These are phyloP conservation scores for Pythium apleroticum DNA, from an alignment of 352 stramenopile genomes.

Conservation along the genomic window DNA sequence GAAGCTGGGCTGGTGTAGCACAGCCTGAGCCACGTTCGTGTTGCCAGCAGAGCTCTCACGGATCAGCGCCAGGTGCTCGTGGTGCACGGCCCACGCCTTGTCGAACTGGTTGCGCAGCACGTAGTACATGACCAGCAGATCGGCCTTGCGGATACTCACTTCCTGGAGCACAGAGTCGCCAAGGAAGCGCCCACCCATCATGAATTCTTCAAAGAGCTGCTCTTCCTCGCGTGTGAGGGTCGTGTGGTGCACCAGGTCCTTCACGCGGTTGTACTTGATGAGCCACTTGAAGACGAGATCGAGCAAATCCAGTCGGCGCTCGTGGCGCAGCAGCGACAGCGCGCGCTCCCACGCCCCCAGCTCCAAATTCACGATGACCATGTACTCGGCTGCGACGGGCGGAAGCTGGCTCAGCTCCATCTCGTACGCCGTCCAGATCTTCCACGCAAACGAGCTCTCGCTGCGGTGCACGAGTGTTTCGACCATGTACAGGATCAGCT, in stretches of 20 bases:
- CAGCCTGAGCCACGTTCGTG: slow-evolving; percentile 54
- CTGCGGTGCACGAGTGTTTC: slow-evolving; percentile 77
- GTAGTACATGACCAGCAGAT: slow-evolving; percentile 87
- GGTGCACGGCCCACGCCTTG: slow-evolving; percentile 71
- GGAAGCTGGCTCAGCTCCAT: slow-evolving; percentile 53
- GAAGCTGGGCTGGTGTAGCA: slow-evolving; percentile 66
- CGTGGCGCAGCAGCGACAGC: slow-evolving; percentile 56
- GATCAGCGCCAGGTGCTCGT: slow-evolving; percentile 74
- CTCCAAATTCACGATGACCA: slow-evolving; percentile 77
- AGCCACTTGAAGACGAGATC: slow-evolving; percentile 71
- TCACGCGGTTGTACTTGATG: slow-evolving; percentile 65
- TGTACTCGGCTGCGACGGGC: slow-evolving; percentile 56
- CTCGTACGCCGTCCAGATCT: slow-evolving; percentile 83
- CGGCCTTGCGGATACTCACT: slow-evolving; percentile 63
- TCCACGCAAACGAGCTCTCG: slow-evolving; percentile 76
- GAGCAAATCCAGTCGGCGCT: slow-evolving; percentile 60
- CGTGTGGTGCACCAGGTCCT: slow-evolving; percentile 66
- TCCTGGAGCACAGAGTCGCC: slow-evolving; percentile 66
- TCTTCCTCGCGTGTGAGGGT: slow-evolving; percentile 60
- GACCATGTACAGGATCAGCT: slow-evolving; percentile 73
- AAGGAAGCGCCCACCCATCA: slow-evolving; percentile 53
- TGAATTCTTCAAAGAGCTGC: slow-evolving; percentile 61
- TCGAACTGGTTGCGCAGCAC: slow-evolving; percentile 73
- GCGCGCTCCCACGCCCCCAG: slow-evolving; percentile 75
- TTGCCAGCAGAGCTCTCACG: slow-evolving; percentile 58